Evolutionary conservation across 192 early-diverging fungal species (phyloP), one percentile per base, ranked within the genome.

Genomic region (Podila minutissima): DNA sequence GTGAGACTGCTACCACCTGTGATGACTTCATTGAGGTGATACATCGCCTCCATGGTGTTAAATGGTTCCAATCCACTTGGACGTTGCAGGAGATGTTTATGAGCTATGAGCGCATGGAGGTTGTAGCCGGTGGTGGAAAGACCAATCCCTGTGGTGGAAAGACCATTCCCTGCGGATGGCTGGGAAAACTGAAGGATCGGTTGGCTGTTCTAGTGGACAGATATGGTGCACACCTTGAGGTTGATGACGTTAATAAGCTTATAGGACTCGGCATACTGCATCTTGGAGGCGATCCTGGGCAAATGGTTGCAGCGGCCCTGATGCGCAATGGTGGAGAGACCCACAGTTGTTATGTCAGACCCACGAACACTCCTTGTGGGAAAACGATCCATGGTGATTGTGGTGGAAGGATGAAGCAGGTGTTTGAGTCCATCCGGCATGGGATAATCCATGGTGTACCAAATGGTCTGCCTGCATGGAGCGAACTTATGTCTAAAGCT

Each of bases 91-190:
- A 61, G 59, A 61, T 61, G 59, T 26, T 61, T 32, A 5, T 61
- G 59, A 61, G 59, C 59, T 61, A 61, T 32, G 31, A 61, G 59
- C 59, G 59, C 59, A 61, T 61, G 59, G 24, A 15, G 59, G 59
- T 61, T 32, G 6, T 61, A 32, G 17, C 26, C n/a, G n/a, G n/a
- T n/a, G n/a, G n/a, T n/a, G n/a, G n/a, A n/a, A n/a, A n/a, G n/a
- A n/a, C n/a, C n/a, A n/a, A n/a, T n/a, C n/a, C n/a, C 24, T 32
- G 3, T 61, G 28, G 31, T 31, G 59, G 59, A 9, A 61, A 61
- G 59, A 11, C 31, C 19, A 61, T 61, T 61, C 28, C 4, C 7
- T 32, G 31, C 17, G 59, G 59, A 61, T 61, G 59, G 59, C 59
- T 61, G 29, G 59, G 11, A 19, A 6, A 17, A 31, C 29, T 61